phyloP scores from a whole-genome alignment of 1,284 basidiomycete species.

The Boletus hoseneyae region DNA sequence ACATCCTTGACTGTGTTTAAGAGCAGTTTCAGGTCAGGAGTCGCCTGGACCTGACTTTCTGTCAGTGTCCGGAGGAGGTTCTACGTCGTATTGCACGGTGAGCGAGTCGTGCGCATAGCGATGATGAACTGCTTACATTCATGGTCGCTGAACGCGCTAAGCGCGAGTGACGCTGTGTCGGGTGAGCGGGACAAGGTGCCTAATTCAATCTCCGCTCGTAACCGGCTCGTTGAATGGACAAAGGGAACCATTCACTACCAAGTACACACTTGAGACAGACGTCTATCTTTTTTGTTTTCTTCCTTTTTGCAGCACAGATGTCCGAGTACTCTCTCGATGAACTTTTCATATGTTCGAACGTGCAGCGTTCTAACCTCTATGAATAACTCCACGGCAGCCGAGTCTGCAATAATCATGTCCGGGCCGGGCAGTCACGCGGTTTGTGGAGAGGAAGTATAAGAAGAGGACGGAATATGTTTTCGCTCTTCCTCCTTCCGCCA shows the following conservation, averaged over 20 bases:
- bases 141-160: constrained; percentile 27
- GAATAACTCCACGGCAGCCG: too few species aligned
- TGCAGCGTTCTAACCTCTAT: too few species aligned
- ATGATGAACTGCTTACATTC: constrained; percentile 18
- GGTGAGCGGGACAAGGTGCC: constrained; percentile 32
- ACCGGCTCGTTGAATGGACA: constrained; percentile 6
- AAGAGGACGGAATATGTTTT: background rate
- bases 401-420: background rate
- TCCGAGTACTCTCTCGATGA: too few species aligned
- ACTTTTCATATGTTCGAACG: too few species aligned
- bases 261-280: too few species aligned
- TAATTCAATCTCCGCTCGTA: constrained; percentile 37
- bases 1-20: constrained; percentile 72
- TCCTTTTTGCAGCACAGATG: too few species aligned
- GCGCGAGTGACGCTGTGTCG: constrained; percentile 34
- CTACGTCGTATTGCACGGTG: constrained; percentile 34
- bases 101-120: constrained; percentile 2
- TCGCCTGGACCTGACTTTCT: constrained; percentile 57
- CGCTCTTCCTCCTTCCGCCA: constrained; percentile 21
- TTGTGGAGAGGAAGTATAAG: constrained; percentile 3
- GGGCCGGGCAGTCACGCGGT: constrained; percentile 13
- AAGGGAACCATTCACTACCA: background rate
- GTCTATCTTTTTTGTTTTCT: too few species aligned
- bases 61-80: constrained; percentile 77
- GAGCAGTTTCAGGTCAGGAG: constrained; percentile 66